Evolutionary conservation across 2,329 filamentous ascomycete species (phyloP).

Genomic region (Tolypocladium inflatum): DNA sequence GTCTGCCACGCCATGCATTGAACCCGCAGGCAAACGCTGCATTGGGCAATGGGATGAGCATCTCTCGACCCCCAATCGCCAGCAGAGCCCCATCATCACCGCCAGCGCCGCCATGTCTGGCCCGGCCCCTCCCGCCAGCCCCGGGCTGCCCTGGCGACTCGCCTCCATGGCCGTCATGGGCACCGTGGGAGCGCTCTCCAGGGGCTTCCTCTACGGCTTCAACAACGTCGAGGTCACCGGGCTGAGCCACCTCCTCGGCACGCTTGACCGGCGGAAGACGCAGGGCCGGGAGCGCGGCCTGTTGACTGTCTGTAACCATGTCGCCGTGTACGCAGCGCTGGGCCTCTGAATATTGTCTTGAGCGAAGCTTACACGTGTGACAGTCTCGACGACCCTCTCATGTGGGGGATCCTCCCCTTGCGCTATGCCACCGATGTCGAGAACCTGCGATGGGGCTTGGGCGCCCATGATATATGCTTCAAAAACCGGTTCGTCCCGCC

Average conservation of each 20-base stretch:
- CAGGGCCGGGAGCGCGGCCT: constrained; percentile 63
- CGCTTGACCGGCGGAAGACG: constrained; percentile 63
- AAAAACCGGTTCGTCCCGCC: constrained; percentile 57
- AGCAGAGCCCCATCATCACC: neutral
- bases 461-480: constrained; percentile 93
- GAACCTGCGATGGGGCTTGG: constrained; percentile 81
- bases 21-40: neutral
- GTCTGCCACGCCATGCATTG: neutral
- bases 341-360: neutral
- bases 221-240: constrained; percentile 71
- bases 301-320: constrained; percentile 55
- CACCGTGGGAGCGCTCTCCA: constrained; percentile 58
- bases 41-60: neutral
- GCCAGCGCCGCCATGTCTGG: constrained; percentile 7
- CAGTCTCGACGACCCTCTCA: constrained; percentile 86
- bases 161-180: constrained; percentile 69
- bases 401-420: constrained; percentile 83
- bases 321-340: constrained; percentile 22
- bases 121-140: constrained; percentile 26
- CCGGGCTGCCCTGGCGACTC: constrained; percentile 60
- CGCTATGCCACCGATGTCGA: constrained; percentile 60
- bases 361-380: neutral
- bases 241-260: constrained; percentile 61
- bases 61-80: neutral
- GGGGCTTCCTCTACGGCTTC: constrained; percentile 64